Evolutionary conservation across 73 alveolate genomes (phyloP).

Genomic region (Tetrahymena malaccensis): DNA sequence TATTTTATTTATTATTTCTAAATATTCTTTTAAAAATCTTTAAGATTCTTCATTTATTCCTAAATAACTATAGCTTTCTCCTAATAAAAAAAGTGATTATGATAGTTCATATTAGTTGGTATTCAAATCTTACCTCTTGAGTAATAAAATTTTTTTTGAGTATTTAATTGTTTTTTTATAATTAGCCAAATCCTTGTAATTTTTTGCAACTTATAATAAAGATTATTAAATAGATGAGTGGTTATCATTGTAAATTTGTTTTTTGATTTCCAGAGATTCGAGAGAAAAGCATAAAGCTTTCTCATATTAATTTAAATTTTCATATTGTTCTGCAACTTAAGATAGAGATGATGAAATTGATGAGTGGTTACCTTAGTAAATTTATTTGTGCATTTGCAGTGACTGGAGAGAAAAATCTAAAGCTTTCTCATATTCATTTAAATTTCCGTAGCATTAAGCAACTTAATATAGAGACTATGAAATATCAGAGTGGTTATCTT

Average conservation of each 20-base stretch:
- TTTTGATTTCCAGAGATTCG: background rate
- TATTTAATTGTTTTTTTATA: background rate
- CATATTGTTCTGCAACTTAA: background rate
- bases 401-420: too few species aligned
- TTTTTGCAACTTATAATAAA: background rate
- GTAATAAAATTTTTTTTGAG: background rate
- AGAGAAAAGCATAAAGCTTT: background rate
- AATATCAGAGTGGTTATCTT: too few species aligned
- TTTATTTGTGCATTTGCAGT: background rate
- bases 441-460: background rate
- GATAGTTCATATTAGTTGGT: background rate
- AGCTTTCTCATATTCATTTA: background rate
- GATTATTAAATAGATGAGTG: background rate
- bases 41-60: background rate
- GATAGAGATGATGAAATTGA: background rate
- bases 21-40: background rate
- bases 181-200: background rate
- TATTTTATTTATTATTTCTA: too few species aligned
- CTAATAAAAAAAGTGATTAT: background rate
- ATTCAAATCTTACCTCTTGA: background rate
- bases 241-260: background rate
- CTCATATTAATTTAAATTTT: background rate
- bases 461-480: too few species aligned
- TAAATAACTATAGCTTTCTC: background rate
- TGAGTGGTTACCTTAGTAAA: background rate